Evolutionary conservation across 192 early-diverging fungal species (phyloP).

Genomic region (Coemansia sp.): DNA sequence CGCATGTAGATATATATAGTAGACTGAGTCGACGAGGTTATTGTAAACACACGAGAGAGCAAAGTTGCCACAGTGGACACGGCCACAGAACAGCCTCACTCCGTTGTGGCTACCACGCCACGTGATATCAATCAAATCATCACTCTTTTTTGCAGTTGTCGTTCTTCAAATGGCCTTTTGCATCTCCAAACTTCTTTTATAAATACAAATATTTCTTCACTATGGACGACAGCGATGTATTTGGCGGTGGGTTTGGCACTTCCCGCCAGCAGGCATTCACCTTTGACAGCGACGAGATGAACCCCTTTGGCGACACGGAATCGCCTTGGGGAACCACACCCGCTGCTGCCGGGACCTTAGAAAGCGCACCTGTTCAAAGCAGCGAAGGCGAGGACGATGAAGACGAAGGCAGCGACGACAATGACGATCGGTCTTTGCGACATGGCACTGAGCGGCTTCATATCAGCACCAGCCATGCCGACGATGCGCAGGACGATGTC

Average conservation of each 20-base stretch:
- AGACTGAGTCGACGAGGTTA: not conserved
- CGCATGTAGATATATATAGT: not conserved
- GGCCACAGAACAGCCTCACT: not conserved
- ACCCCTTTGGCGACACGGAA: slow-evolving; percentile 42
- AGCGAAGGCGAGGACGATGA: not conserved
- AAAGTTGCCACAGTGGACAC: not conserved
- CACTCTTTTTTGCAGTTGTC: not conserved
- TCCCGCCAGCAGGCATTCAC: slow-evolving; percentile 32
- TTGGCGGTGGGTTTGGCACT: slow-evolving; percentile 44
- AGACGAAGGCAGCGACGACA: not conserved
- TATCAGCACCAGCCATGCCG: slow-evolving; percentile 1
- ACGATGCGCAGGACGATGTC: not conserved
- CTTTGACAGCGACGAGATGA: slow-evolving; percentile 50
- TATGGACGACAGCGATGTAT: slow-evolving; percentile 45
- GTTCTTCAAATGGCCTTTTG: not conserved
- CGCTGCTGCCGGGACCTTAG: not conserved
- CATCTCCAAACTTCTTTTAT: not conserved
- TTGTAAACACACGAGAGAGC: not conserved
- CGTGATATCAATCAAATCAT: not conserved
- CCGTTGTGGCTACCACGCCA: not conserved
- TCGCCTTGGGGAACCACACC: slow-evolving; percentile 36
- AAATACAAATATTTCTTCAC: not conserved
- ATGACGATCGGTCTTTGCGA: slow-evolving; percentile 4
- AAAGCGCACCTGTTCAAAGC: not conserved
- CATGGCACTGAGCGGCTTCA: slow-evolving; percentile 11